Evolutionary conservation across 495 filamentous ascomycete genomes (phyloP), one percentile per base, ranked within the genome.

Genomic region (Letharia columbiana): DNA sequence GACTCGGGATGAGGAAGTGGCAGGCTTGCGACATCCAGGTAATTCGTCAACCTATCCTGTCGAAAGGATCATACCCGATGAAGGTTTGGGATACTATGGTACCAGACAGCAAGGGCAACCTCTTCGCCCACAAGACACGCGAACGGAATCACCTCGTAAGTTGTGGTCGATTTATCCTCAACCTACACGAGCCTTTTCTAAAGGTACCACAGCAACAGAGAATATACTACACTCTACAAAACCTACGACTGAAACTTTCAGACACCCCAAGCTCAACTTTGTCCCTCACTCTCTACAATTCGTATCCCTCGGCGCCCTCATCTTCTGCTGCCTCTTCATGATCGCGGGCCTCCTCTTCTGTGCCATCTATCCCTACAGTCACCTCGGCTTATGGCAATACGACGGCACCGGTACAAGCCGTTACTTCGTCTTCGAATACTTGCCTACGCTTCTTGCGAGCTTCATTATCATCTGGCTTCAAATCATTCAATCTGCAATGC

Each of bases 391-490:
- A 9, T 84, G 83, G 75, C 70, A 77, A 13, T 96, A 91, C 74
- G 75, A 74, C 31, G 80, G 80, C 37, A 86, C 87, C 58, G 86
- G 87, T 60, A 87, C 85, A 35, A 77, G 78, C 12, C 82, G 85
- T n/a, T 96, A 95, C 72, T 96, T 96, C 74, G 76, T 96, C 62
- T 89, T 95, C 73, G 82, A 90, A 66, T 91, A 92, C 71, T 73
- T 96, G 10, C 92, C 92, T 6, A 90, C 90, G 65, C 77, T 95
- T 1, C 67, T 94, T n/a, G 90, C 86, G 4, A 82, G 83, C 1
- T 68, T 86, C n/a, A 76, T 96, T 20, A 76, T 93, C 37, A 72
- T 96, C 15, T 92, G 88, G 80, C 83, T 87, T 1, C 83, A 94
- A 68, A 83, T 87, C 62, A 76, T 96, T 59, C 83, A 92, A 70